phyloP scores from a whole-genome alignment of 2,329 filamentous ascomycete species.

The Talaromyces sp. region DNA sequence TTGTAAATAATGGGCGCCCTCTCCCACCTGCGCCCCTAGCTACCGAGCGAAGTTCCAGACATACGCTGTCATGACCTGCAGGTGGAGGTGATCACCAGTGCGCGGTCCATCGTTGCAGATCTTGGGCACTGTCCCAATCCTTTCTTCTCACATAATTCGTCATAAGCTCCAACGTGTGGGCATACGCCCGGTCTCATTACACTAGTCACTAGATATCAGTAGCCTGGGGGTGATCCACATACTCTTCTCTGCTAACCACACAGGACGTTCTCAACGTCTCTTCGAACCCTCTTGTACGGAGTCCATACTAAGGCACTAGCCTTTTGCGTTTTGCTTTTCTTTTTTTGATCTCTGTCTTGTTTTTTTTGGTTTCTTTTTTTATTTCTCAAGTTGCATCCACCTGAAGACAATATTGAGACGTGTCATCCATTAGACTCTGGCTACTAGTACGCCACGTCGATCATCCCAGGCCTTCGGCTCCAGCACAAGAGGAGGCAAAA shows the following conservation, averaged over 20 bases:
- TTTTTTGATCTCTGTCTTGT: not conserved
- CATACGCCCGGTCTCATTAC: slow-evolving; percentile 2
- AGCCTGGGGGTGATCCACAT: slow-evolving; percentile 11
- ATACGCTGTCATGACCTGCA: slow-evolving; percentile 14
- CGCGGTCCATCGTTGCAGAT: slow-evolving; percentile 11
- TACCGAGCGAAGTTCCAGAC: slow-evolving; percentile 8
- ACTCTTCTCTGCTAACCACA: slow-evolving; percentile 1
- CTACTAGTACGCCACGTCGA: slow-evolving; percentile 8
- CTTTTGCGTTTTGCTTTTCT: not conserved
- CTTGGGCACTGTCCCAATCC: slow-evolving; percentile 9
- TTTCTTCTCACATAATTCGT: slow-evolving; percentile 9
- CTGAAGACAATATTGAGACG: slow-evolving; percentile 8
- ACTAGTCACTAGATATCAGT: slow-evolving; percentile 10
- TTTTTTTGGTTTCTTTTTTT: not conserved
- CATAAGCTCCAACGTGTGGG: slow-evolving; percentile 7
- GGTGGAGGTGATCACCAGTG: slow-evolving; percentile 12
- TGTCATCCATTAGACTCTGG: slow-evolving; percentile 14
- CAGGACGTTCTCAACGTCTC: not conserved
- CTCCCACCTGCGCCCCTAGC: not conserved
- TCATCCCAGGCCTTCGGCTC: slow-evolving; percentile 7
- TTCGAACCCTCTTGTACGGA: slow-evolving; percentile 1
- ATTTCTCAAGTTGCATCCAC: slow-evolving; percentile 1
- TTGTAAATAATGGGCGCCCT: not conserved
- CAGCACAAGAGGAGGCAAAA: not conserved
- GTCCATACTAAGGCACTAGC: not conserved